These are phyloP conservation scores for Nicotiana undulata DNA, from an alignment of 257 asterid genomes.

Conservation along the genomic window DNA sequence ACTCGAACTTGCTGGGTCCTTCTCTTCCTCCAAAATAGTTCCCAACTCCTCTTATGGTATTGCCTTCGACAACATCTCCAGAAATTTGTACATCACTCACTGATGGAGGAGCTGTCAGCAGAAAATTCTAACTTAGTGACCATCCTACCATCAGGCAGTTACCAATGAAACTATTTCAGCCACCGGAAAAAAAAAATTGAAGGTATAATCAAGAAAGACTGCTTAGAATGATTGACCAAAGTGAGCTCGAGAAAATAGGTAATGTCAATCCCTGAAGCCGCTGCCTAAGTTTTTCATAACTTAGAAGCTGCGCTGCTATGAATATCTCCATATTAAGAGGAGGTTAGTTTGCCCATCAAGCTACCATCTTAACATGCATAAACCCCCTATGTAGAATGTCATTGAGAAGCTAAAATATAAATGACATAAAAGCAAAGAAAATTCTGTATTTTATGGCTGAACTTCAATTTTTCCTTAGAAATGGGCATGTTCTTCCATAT, in stretches of 20 bases:
- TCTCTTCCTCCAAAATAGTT: slow-evolving; percentile 94
- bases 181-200: not conserved
- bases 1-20: slow-evolving; percentile 96
- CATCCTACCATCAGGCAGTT: not conserved
- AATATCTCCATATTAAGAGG: not conserved
- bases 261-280: not conserved
- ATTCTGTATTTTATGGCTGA: not conserved
- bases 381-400: not conserved
- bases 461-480: not conserved
- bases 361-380: not conserved
- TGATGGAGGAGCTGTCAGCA: slow-evolving; percentile 82
- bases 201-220: not conserved
- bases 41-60: slow-evolving; percentile 63
- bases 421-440: not conserved
- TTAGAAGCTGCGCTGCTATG: not conserved
- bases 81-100: slow-evolving; percentile 59
- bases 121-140: not conserved
- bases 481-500: not conserved
- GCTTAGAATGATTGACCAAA: not conserved
- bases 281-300: not conserved
- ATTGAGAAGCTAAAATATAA: not conserved
- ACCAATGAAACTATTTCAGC: not conserved
- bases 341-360: not conserved
- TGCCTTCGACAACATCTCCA: slow-evolving; percentile 84
- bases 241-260: not conserved